Base-by-base conservation (phyloP, 2,329 filamentous ascomycete genomes). In the Colletotrichum australisinense region DNA sequence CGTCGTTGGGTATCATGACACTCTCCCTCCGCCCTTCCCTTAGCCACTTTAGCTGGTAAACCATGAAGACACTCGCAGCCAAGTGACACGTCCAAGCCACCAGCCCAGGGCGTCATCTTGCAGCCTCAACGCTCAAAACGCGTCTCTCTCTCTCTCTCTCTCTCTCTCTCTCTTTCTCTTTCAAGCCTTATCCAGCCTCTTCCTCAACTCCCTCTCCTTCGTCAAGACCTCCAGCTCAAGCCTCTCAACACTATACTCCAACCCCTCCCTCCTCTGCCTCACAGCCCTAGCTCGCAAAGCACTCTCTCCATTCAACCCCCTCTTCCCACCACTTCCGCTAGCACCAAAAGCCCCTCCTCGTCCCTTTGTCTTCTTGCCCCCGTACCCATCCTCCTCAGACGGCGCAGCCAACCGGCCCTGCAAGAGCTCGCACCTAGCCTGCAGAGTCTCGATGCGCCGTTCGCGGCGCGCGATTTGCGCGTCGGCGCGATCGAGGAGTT, bases 141-240 rank as follows among this genome's bases (percentile, higher is more conserved):
- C 46, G 28, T 16, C 19, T 52, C 56, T 9, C n/a, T 74, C 32
- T 1, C 32, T 5, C 32, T 12, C 32, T 12, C 32, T 35, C 32
- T 35, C 32, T 12, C 32, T 32, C 32, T 35, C 4, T 35, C 32
- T 35, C 30, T 32, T 9, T 11, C 9, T 35, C 8, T 32, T n/a
- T 32, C 78, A 82, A n/a, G 78, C 75, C 68, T 77, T 77, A 22
- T 88, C 87, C 57, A 90, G 76, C 74, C 86, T 81, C 81, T 88
- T 86, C 76, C 88, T 81, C 78, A 91, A 77, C 81, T 92, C 89
- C 74, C 89, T 84, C 83, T 91, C 89, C 81, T 90, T 91, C 79
- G 98, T 95, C 77, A 91, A 88, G n/a, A 94, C 93, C 84, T 98
- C 94, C 78, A 98, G 80, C 85, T 97, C 94, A 76, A 98, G 83